Evolutionary conservation across 2,329 filamentous ascomycete genomes (phyloP).

Genomic region (Hawksworthiomyces lignivorus): DNA sequence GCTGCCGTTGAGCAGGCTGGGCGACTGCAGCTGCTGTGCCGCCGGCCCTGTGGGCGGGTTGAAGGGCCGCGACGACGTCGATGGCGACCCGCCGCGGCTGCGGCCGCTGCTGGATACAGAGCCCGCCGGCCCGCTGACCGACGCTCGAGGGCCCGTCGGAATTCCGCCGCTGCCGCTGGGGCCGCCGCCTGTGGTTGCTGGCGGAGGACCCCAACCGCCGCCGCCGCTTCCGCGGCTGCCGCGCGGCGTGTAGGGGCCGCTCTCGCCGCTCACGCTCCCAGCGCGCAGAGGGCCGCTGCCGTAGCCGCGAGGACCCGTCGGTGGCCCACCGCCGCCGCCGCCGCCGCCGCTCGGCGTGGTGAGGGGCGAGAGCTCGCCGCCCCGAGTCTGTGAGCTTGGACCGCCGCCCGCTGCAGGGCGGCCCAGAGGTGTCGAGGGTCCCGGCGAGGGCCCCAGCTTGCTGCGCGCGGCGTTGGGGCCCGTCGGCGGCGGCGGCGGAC

Average conservation of each 20-base stretch:
- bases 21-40: constrained; percentile 25
- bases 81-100: constrained; percentile 22
- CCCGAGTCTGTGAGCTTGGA: constrained; percentile 24
- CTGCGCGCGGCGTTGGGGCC: too few species aligned
- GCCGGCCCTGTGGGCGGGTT: constrained; percentile 51
- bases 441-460: constrained; percentile 29
- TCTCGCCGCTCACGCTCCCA: not conserved
- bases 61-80: constrained; percentile 36
- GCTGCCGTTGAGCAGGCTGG: not conserved
- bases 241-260: constrained; percentile 3
- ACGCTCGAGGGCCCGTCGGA: constrained; percentile 41
- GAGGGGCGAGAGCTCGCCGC: constrained; percentile 7
- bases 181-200: too few species aligned
- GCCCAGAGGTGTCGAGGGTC: constrained; percentile 20
- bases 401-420: constrained; percentile 24
- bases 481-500: constrained; percentile 46
- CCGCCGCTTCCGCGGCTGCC: not conserved
- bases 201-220: too few species aligned
- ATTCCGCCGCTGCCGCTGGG: constrained; percentile 29
- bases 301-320: constrained; percentile 13
- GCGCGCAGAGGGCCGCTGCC: constrained; percentile 1
- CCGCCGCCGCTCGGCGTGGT: too few species aligned
- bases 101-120: not conserved
- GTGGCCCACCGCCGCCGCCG: constrained; percentile 6
- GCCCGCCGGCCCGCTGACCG: constrained; percentile 20